Evolutionary conservation across 257 asterid genomes (phyloP).

Genomic region (Capsicum chinense): DNA sequence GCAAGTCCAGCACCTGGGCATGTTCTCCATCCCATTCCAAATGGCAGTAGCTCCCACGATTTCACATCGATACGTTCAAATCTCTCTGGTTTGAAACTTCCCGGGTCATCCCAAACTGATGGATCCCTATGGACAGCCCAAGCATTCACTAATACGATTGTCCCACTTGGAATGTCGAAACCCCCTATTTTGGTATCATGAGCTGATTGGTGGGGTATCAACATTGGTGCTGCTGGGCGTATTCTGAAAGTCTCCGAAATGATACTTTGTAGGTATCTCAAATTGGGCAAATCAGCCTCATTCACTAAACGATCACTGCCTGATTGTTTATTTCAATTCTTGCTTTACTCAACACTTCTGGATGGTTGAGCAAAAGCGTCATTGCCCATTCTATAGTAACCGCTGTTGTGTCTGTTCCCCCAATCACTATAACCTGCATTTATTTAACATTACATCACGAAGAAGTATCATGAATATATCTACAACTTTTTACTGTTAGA

Average conservation of each 20-base stretch:
- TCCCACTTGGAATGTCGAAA: conserved; percentile 35
- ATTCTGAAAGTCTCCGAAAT: conserved; percentile 35
- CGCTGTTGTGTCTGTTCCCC: conserved; percentile 38
- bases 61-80: conserved; percentile 33
- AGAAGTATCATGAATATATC: neutral
- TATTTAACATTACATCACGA: neutral
- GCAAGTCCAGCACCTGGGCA: conserved; percentile 38
- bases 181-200: conserved; percentile 27
- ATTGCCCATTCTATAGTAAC: conserved; percentile 43
- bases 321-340: conserved; percentile 33
- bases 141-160: conserved; percentile 35
- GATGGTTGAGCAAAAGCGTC: conserved; percentile 34
- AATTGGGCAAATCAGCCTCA: conserved; percentile 31
- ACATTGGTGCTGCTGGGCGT: conserved; percentile 33
- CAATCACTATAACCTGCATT: conserved; percentile 29
- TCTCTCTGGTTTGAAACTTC: conserved; percentile 36
- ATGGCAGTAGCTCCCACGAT: conserved; percentile 29
- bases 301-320: conserved; percentile 30
- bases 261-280: conserved; percentile 32
- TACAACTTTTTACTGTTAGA: neutral
- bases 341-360: conserved; percentile 17
- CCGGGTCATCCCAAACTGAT: conserved; percentile 32
- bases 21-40: conserved; percentile 40
- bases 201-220: conserved; percentile 34
- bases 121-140: conserved; percentile 41